These are phyloP conservation scores for Candida pseudoglaebosa DNA, from an alignment of 805 yeast species.

Conservation along the genomic window DNA sequence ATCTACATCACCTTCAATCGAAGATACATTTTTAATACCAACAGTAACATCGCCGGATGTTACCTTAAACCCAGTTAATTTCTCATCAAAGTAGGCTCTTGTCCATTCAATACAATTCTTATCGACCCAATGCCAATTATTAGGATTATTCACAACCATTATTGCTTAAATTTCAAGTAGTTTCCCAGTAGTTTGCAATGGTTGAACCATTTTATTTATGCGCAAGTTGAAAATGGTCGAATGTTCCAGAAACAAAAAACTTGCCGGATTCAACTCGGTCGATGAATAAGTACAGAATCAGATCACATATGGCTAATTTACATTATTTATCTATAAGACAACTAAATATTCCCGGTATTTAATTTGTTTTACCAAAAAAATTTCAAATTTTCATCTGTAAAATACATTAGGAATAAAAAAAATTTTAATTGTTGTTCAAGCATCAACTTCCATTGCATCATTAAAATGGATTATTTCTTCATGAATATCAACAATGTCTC, in stretches of 20 bases:
- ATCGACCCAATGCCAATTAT: conserved; percentile 99
- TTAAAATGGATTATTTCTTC: conserved; percentile 50
- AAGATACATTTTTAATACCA: conserved; percentile 43
- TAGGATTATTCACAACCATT: conserved; percentile 96
- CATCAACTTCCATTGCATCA: conserved; percentile 44
- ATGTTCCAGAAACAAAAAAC: conserved; percentile 1
- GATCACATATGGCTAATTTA: neutral
- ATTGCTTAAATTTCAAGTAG: no score
- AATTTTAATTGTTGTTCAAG: conserved; percentile 13
- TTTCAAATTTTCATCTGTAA: neutral
- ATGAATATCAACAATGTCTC: conserved; percentile 62
- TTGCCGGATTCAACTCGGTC: no score
- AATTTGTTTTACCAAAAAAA: no score
- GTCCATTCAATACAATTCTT: conserved; percentile 96
- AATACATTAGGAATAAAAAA: neutral
- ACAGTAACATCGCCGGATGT: conserved; percentile 29
- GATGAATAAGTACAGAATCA: no score
- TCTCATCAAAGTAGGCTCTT: conserved; percentile 63
- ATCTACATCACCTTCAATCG: conserved; percentile 92
- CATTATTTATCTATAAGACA: neutral
- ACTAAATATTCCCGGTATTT: neutral
- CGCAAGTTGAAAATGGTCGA: neutral
- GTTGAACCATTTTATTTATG: no score
- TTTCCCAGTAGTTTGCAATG: no score
- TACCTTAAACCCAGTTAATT: conserved; percentile 49